A percentile compares a stretch with the other conserved stretches of the same genome.
phyloP scores from a whole-genome alignment of 2,329 filamentous ascomycete genomes.

The Aspergillus ruber region DNA sequence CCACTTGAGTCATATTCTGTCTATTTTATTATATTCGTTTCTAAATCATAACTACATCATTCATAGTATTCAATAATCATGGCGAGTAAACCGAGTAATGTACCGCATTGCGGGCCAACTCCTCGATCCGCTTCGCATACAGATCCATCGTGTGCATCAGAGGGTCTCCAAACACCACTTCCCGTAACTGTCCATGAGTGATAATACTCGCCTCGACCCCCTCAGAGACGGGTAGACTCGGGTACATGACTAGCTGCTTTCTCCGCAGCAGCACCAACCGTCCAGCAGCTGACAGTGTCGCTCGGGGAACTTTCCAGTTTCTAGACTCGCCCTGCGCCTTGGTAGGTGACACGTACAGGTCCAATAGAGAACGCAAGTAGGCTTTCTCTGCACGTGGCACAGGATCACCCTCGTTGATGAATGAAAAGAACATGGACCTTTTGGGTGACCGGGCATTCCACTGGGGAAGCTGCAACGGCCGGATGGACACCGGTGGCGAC shows the following conservation, averaged over 20 bases:
- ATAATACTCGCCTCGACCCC: constrained; percentile 64
- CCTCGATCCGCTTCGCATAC: constrained; percentile 66
- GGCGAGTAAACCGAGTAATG: neutral
- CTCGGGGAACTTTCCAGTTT: constrained; percentile 8
- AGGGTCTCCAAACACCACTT: constrained; percentile 74
- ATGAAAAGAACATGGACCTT: constrained; percentile 64
- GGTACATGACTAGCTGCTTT: neutral
- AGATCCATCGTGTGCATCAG: constrained; percentile 73
- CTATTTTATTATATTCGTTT: neutral
- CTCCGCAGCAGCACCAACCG: constrained; percentile 59
- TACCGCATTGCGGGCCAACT: constrained; percentile 13
- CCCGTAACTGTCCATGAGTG: constrained; percentile 61
- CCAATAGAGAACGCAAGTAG: constrained; percentile 66
- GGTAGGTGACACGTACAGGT: constrained; percentile 59
- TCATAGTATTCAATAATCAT: neutral
- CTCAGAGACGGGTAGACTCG: constrained; percentile 32
- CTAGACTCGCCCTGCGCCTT: constrained; percentile 32
- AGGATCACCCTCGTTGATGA: constrained; percentile 82
- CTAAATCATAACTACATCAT: neutral
- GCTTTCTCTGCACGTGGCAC: constrained; percentile 69
- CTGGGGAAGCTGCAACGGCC: constrained; percentile 57
- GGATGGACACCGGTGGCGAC: constrained; percentile 68
- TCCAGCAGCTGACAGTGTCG: constrained; percentile 63
- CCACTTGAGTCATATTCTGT: neutral
- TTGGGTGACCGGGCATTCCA: constrained; percentile 42